phyloP scores from a whole-genome alignment of 768 basidiomycete species.

The Podaxis sp. region DNA sequence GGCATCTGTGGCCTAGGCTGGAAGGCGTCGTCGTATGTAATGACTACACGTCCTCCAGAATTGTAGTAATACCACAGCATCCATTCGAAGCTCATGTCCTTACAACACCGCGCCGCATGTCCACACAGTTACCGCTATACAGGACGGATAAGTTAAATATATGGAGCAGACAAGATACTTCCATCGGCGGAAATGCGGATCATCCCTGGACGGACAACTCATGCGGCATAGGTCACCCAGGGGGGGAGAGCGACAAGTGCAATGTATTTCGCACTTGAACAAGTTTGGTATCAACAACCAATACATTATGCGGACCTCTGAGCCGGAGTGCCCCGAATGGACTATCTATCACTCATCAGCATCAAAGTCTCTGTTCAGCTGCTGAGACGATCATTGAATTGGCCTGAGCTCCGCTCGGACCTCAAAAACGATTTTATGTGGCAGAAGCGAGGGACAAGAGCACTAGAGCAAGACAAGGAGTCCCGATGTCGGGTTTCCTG shows the following conservation, averaged over 20 bases:
- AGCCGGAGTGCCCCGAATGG: not conserved
- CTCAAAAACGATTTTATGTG: not conserved
- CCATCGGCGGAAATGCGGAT: conserved; percentile 4
- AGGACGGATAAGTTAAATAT: not conserved
- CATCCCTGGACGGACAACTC: not conserved
- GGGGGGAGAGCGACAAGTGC: not conserved
- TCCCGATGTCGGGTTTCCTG: not conserved
- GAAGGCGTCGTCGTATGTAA: not conserved
- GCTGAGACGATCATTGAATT: not conserved
- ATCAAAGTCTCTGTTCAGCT: not conserved
- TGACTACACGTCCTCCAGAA: not conserved
- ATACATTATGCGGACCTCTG: not conserved
- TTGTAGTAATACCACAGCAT: not conserved
- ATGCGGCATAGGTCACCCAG: not conserved
- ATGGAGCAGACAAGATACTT: not conserved
- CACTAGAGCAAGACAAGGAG: not conserved
- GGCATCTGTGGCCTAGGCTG: not conserved
- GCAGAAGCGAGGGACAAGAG: not conserved
- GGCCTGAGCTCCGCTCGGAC: not conserved
- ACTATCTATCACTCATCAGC: not conserved
- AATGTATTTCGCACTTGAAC: not conserved
- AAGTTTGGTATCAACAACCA: not conserved
- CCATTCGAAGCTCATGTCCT: not conserved
- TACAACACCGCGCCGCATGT: not conserved
- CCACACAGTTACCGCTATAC: not conserved